A percentile compares a stretch with the other conserved stretches of the same genome.
Evolutionary conservation across 75 land plant genomes (phyloP).

Genomic region (Picea sitchensis): DNA sequence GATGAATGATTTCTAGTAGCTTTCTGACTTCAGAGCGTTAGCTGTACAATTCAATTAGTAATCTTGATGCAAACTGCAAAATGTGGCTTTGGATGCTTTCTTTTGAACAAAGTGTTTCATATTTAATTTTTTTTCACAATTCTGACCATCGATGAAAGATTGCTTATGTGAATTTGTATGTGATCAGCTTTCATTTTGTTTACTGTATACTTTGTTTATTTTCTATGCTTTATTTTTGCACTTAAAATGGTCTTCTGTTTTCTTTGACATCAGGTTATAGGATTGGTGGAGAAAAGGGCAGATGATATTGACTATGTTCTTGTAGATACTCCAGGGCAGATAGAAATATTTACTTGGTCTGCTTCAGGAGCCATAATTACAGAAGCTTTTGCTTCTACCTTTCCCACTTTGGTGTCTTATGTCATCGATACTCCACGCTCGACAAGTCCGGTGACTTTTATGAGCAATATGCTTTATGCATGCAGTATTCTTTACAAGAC

Average conservation of each 20-base stretch:
- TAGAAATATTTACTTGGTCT: conserved; percentile 99
- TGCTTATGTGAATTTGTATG: too few species aligned
- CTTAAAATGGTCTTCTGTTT: background rate
- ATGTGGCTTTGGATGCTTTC: too few species aligned
- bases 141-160: too few species aligned
- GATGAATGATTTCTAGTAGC: background rate
- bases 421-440: conserved; percentile 99
- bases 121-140: too few species aligned
- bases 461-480: conserved; percentile 99
- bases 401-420: conserved; percentile 89
- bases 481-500: conserved; percentile 98
- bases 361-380: conserved; percentile 98
- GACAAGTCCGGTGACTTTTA: conserved; percentile 83
- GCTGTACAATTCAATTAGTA: background rate
- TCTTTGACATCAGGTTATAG: conserved; percentile 57
- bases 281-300: conserved; percentile 85
- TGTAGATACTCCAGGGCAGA: conserved; percentile 99
- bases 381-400: conserved; percentile 98
- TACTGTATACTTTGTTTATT: too few species aligned
- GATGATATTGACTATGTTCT: conserved; percentile 95
- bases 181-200: too few species aligned
- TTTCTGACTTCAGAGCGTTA: background rate
- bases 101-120: too few species aligned
- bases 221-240: too few species aligned
- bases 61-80: background rate